These are phyloP conservation scores for Saraca asoca DNA, from an alignment of 331 rosid species.

Conservation along the genomic window DNA sequence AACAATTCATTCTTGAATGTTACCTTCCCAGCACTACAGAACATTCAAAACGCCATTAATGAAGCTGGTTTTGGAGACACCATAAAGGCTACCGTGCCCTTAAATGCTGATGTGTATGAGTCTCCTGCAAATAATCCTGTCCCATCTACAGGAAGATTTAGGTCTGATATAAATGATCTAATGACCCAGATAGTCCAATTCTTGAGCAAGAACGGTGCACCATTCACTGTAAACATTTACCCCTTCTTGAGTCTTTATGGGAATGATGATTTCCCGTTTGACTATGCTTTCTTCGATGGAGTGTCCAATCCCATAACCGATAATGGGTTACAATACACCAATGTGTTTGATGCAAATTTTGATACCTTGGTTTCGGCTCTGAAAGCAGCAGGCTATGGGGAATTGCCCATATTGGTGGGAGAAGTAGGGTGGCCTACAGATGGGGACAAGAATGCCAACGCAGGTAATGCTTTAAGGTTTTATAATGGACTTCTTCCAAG, in stretches of 20 bases:
- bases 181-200: slow-evolving; percentile 80
- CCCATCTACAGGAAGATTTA: slow-evolving; percentile 83
- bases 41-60: slow-evolving; percentile 84
- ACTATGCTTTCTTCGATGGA: slow-evolving; percentile 89
- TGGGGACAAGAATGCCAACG: slow-evolving; percentile 84
- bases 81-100: slow-evolving; percentile 86
- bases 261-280: slow-evolving; percentile 71
- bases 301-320: slow-evolving; percentile 61
- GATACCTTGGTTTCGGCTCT: slow-evolving; percentile 84
- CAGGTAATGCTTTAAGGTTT: slow-evolving; percentile 69
- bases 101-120: slow-evolving; percentile 83
- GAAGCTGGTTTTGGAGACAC: slow-evolving; percentile 71
- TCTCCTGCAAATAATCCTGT: slow-evolving; percentile 55
- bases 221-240: slow-evolving; percentile 85
- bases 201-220: slow-evolving; percentile 68
- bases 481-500: slow-evolving; percentile 72
- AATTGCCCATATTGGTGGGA: slow-evolving; percentile 74
- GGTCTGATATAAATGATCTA: slow-evolving; percentile 60
- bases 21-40: slow-evolving; percentile 83
- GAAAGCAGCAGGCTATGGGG: slow-evolving; percentile 59
- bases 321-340: slow-evolving; percentile 64
- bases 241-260: slow-evolving; percentile 91
- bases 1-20: slow-evolving; percentile 78
- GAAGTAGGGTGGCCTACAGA: slow-evolving; percentile 99
- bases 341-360: slow-evolving; percentile 86